phyloP scores from a whole-genome alignment of 441 rosid species.

The Rhodomyrtus psidioides region DNA sequence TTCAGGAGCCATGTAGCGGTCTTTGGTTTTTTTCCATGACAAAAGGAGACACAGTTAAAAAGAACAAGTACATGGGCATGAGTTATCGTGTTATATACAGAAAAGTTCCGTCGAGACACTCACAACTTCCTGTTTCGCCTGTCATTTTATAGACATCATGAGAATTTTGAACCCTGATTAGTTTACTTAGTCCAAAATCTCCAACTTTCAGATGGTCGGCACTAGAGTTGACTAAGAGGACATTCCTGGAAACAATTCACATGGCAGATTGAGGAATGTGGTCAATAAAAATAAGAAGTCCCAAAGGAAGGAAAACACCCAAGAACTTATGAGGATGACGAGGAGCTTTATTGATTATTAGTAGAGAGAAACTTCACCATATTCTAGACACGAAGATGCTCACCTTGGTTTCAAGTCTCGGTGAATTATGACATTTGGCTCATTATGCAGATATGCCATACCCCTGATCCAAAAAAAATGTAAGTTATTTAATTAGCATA shows the following conservation, averaged over 20 bases:
- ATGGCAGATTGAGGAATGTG: not conserved
- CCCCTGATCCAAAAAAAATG: constrained; percentile 48
- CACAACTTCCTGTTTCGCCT: constrained; percentile 98
- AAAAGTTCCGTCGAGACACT: constrained; percentile 25
- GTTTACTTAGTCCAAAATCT: constrained; percentile 97
- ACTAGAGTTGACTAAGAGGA: constrained; percentile 88
- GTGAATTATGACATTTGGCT: constrained; percentile 93
- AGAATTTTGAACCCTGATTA: constrained; percentile 92
- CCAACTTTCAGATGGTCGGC: constrained; percentile 99
- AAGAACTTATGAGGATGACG: not conserved
- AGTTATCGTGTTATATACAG: not conserved
- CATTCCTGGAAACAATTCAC: constrained; percentile 57
- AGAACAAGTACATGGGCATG: not conserved
- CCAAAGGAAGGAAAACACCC: not conserved
- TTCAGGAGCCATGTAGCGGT: constrained; percentile 99
- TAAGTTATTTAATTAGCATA: constrained; percentile 12
- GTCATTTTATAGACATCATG: constrained; percentile 99
- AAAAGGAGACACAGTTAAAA: not conserved
- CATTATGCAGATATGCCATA: constrained; percentile 97
- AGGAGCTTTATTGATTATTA: not conserved
- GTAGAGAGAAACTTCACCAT: not conserved
- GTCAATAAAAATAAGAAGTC: not conserved
- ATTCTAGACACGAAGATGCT: not conserved
- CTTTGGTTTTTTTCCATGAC: constrained; percentile 32
- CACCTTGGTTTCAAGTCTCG: constrained; percentile 95